These are phyloP conservation scores for Schizonepeta tenuifolia DNA, from an alignment of 257 asterid species.

Conservation along the genomic window DNA sequence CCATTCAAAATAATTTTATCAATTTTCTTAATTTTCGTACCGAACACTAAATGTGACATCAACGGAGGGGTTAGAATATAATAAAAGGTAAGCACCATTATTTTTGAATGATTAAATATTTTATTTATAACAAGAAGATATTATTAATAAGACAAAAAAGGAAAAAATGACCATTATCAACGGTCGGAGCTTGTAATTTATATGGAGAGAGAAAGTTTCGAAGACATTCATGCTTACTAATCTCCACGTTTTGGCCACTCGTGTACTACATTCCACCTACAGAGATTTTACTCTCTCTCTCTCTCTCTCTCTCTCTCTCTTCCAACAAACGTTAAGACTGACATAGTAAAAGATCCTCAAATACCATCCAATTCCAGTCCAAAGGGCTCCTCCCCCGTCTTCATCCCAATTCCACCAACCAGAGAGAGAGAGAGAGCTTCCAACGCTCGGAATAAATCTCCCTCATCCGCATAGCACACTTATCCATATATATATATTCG, in stretches of 20 bases:
- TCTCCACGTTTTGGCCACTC: constrained; percentile 31
- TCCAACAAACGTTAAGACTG: not conserved
- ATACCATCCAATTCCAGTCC: not conserved
- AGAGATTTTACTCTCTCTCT: not conserved
- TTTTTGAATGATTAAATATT: too few relatives aligned
- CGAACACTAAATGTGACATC: too few relatives aligned
- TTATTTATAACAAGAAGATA: too few relatives aligned
- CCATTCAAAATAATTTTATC: too few relatives aligned
- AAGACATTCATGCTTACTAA: not conserved
- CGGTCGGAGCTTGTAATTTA: too few relatives aligned
- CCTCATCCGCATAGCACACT: not conserved
- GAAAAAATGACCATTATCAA: too few relatives aligned
- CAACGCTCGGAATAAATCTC: constrained; percentile 8
- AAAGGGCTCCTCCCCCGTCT: not conserved
- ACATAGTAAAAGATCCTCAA: constrained; percentile 11
- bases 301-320: constrained; percentile 26
- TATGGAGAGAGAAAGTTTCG: too few relatives aligned
- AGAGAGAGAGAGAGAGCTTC: constrained; percentile 19
- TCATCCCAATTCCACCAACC: constrained; percentile 22
- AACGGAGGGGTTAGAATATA: too few relatives aligned
- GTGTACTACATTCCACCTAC: not conserved
- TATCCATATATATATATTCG: not conserved
- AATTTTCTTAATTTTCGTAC: too few relatives aligned
- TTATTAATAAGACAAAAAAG: too few relatives aligned
- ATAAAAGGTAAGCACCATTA: too few relatives aligned